Evolutionary conservation across 768 basidiomycete species (phyloP), one percentile per base, ranked within the genome.

Genomic region (Megacollybia marginata): DNA sequence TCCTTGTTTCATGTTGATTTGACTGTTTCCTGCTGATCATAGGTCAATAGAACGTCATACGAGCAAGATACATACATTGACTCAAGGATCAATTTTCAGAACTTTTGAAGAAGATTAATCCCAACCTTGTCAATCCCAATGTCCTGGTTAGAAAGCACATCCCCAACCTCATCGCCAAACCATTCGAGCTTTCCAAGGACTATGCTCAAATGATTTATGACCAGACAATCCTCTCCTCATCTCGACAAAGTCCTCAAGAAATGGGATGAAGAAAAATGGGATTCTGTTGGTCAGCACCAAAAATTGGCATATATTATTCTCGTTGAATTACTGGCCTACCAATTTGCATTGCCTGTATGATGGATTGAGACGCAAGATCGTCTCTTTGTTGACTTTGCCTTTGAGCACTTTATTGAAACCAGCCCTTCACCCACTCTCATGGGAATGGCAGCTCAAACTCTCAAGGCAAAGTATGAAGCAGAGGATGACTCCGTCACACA

Each of bases 331-430:
- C 76, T 99, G 45, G 92, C 96, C 12, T 99, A 99, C 63, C 96
- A 99, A 64, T 98, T 95, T 59, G 94, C 95, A 0, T 98, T 95
- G 1, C 94, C 96, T 7, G 95, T 99, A 16, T 87, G 94, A 46
- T 99, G 96, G 96, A 99, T 99, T 59, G 90, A 98, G 71, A 99
- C 95, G 0, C 96, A 99, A 63, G 96, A 99, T 60, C 78, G 88
- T 20, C 78, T 99, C 50, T 99, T 99, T 74, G 78, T 75, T 9
- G 67, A 82, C 9, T 96, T 82, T 74, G 73, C 75, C 42, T 96
- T 96, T 60, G 95, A 97, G 67, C 84, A 95, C 13, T 76, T 98
- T 59, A 86, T 99, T 59, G 96, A 99, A 65, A 72, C 98, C 47
- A 96, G 96, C 32, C 96, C 96, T 36, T 92, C 92, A 5, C 96